These are phyloP conservation scores for Aspergillus sp. DNA, from an alignment of 2,329 filamentous ascomycete genomes.

Conservation along the genomic window DNA sequence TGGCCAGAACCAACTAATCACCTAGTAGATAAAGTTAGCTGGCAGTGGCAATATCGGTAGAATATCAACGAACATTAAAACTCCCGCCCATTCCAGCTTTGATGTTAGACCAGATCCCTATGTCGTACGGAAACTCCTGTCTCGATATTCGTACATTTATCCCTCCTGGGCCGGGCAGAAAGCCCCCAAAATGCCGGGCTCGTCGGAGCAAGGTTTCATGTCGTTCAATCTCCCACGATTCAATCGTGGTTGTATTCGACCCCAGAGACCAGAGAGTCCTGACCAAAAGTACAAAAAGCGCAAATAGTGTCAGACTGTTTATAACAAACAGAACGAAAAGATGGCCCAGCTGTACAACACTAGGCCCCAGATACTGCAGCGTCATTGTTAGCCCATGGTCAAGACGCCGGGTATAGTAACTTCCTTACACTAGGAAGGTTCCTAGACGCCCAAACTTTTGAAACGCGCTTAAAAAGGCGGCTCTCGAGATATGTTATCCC, in stretches of 20 bases:
- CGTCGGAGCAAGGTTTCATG: conserved; percentile 48
- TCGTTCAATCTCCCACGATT: conserved; percentile 60
- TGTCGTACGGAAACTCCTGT: conserved; percentile 67
- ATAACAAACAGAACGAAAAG: conserved; percentile 55
- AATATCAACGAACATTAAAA: conserved; percentile 40
- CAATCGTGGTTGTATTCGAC: conserved; percentile 63
- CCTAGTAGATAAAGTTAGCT: conserved; percentile 22
- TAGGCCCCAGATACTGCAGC: conserved; percentile 59
- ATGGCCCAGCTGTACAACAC: conserved; percentile 51
- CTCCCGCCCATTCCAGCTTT: conserved; percentile 59
- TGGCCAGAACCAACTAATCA: conserved; percentile 62
- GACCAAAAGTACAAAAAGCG: conserved; percentile 54
- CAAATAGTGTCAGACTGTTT: conserved; percentile 60
- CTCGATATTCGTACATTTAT: conserved; percentile 52
- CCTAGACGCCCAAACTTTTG: conserved; percentile 56
- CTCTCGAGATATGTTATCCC: conserved; percentile 59
- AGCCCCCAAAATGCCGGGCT: conserved; percentile 55
- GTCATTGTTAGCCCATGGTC: neutral
- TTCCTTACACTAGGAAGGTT: conserved; percentile 57
- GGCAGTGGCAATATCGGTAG: neutral
- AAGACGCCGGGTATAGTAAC: neutral
- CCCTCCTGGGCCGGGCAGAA: conserved; percentile 59
- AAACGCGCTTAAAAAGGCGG: conserved; percentile 53
- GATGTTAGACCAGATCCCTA: conserved; percentile 62
- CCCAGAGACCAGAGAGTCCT: conserved; percentile 56